Base-by-base conservation (phyloP, 768 basidiomycete species). In the Xerocomus brunneocitrinus region DNA sequence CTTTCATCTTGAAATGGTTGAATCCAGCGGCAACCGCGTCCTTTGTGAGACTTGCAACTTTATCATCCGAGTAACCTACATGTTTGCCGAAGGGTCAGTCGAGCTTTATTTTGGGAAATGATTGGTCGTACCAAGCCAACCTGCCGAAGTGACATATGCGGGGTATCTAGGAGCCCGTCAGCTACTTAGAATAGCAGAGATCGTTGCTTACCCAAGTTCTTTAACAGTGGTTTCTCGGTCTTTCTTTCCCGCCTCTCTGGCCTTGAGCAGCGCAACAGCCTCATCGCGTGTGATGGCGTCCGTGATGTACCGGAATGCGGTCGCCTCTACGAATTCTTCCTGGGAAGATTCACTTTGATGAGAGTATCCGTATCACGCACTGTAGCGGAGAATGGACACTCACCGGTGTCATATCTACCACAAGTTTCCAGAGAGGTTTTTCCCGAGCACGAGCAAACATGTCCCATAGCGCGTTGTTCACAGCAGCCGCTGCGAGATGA, bases 1-100 rank as follows among this genome's bases (percentile, higher is more conserved):
- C 95, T 75, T 98, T 98, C 86, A 98, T 94, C 74, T 98, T 98
- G 82, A 98, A 98, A 74, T 97, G 94, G 73, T 91, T 95, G 81
- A 98, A 98, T 22, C 95, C 95, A 41, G 80, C 82, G 24, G 79
- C 71, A 48, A 98, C 77, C 31, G 93, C 90, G 65, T 94, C 91
- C 63, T 84, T 84, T 8, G 92, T 97, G 48, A 98, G 79, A 8
- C 84, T 79, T 1, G 83, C 80, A 25, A 98, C 84, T 66, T 97
- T 97, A 67, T 95, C 94, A 67, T 98, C 94, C 16, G 80, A 83
- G 73, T 98, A 98, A 3, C 93, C 89, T 83, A 25, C 47, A 27
- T 12, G 10, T 56, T 39, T 35, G 5, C 31, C 0, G 2, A 39
- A 27, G 27, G 28, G 34, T 70, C 42, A 67, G 53, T 19, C 10